Conservation (phyloP, 345 rosid species). For the Carallia brachiata region DNA sequence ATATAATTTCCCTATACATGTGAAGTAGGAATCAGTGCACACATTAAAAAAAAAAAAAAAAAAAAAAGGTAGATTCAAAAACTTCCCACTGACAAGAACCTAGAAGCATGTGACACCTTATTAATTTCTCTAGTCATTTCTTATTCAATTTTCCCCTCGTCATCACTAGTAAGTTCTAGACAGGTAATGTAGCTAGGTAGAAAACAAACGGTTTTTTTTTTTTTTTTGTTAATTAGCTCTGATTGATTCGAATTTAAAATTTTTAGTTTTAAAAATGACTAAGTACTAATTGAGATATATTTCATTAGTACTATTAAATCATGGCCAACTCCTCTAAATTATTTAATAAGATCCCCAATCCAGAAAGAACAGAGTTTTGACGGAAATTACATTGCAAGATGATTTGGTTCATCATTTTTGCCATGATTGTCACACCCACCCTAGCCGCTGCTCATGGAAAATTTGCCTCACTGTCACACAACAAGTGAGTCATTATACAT, state of each 20-base stretch:
- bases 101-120: neutral
- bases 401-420: neutral
- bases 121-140: neutral
- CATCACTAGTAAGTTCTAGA: neutral
- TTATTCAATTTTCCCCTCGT: neutral
- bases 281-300: neutral
- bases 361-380: no score
- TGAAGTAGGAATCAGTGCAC: conserved; percentile 53
- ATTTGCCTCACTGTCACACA: neutral
- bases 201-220: no score
- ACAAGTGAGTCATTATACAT: neutral
- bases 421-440: neutral
- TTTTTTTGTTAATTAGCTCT: no score
- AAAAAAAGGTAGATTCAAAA: conserved; percentile 9
- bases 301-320: neutral
- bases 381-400: neutral
- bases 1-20: conserved; percentile 27
- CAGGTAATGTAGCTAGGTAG: neutral
- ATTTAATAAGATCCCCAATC: neutral
- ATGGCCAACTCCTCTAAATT: neutral
- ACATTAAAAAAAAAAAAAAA: conserved; percentile 11
- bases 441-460: neutral
- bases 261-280: no score
- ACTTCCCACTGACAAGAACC: conserved; percentile 38
- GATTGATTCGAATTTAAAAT: no score